Percentiles rank a stretch among this genome's conserved stretches.
Conservation (phyloP, 805 yeast species). For the Cephaloascus fragrans region DNA sequence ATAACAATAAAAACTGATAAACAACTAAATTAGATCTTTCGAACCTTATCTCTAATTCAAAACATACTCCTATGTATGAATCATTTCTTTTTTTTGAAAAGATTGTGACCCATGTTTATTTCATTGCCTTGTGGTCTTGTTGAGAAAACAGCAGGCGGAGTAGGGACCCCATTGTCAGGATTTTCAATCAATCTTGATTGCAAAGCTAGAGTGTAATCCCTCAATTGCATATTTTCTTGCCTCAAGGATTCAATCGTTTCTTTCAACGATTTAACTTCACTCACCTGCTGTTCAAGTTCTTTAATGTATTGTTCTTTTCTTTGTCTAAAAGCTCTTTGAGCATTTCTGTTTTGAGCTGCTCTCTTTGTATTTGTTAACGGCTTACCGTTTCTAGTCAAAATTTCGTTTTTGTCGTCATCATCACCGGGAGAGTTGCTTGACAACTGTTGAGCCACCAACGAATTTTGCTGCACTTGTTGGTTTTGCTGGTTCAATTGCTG, state of each 20-base stretch:
- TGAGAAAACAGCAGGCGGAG: constrained; percentile 22
- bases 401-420: constrained; percentile 3
- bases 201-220: constrained; percentile 62
- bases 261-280: constrained; percentile 51
- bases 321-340: constrained; percentile 85
- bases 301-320: constrained; percentile 75
- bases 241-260: constrained; percentile 58
- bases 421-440: constrained; percentile 4
- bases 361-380: constrained; percentile 62
- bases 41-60: too few species aligned
- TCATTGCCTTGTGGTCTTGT: neutral
- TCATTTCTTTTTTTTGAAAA: neutral
- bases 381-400: constrained; percentile 14
- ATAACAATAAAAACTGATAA: too few species aligned
- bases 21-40: too few species aligned
- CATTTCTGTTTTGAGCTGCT: constrained; percentile 86
- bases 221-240: constrained; percentile 59
- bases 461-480: constrained; percentile 8
- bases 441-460: constrained; percentile 2
- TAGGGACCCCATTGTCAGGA: constrained; percentile 30
- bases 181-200: constrained; percentile 58
- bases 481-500: constrained; percentile 3
- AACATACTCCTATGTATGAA: too few species aligned
- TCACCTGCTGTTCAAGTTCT: constrained; percentile 66
- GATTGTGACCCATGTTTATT: neutral